Percentiles rank a stretch among this genome's conserved stretches.
Evolutionary conservation across 495 filamentous ascomycete species (phyloP).

Genomic region (Cladorrhinum samala): DNA sequence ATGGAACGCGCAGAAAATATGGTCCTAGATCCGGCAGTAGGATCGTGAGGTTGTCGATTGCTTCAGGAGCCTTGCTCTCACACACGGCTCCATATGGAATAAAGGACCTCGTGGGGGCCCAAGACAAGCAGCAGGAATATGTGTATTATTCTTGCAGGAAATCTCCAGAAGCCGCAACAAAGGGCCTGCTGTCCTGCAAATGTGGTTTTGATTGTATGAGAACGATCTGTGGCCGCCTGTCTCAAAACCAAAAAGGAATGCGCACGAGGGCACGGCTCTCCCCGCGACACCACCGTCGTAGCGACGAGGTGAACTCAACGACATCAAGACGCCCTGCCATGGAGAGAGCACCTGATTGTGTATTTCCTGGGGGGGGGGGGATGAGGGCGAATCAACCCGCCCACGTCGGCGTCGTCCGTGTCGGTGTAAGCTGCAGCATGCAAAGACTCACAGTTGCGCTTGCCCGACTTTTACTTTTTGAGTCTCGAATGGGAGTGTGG

Average conservation of each 20-base stretch:
- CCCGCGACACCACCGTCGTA: slow-evolving; percentile 1
- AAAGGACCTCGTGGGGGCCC: not conserved
- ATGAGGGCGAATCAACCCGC: not conserved
- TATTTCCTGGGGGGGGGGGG: not conserved
- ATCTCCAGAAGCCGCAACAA: not conserved
- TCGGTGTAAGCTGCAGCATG: not conserved
- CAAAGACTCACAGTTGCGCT: not conserved
- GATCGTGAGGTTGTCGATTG: not conserved
- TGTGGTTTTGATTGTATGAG: not conserved
- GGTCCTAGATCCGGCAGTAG: not conserved
- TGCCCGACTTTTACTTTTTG: not conserved
- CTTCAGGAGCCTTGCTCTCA: not conserved
- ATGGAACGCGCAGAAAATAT: not conserved
- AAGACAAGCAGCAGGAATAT: not conserved
- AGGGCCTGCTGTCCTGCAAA: not conserved
- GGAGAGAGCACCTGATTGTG: slow-evolving; percentile 1
- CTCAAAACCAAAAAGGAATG: not conserved
- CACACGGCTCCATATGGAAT: not conserved
- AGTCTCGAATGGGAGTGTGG: not conserved
- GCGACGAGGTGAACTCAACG: not conserved
- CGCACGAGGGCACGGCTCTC: slow-evolving; percentile 5
- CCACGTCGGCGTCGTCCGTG: not conserved
- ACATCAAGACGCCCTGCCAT: no score
- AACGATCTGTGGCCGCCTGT: not conserved
- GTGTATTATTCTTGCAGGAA: not conserved